These are phyloP conservation scores for Pseudodiploospora longispora DNA, from an alignment of 2,329 filamentous ascomycete genomes.

Conservation along the genomic window DNA sequence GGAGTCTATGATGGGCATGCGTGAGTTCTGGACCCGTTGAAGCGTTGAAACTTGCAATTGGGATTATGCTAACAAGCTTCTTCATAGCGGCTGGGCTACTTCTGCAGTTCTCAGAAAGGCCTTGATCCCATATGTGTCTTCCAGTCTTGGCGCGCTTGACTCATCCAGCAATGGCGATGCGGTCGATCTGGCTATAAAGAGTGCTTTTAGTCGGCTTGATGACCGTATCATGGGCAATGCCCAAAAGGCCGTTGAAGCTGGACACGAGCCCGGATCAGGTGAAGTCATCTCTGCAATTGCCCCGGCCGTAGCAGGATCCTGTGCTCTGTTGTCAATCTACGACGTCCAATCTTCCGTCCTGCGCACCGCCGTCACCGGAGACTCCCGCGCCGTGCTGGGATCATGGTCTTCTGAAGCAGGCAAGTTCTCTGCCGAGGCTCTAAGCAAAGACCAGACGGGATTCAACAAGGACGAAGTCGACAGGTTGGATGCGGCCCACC, in stretches of 20 bases:
- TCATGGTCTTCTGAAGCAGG: constrained; percentile 29
- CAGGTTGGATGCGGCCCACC: constrained; percentile 50
- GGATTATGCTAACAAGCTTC: not conserved
- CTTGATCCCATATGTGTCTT: constrained; percentile 35
- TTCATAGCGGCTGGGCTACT: constrained; percentile 33
- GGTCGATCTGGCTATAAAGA: constrained; percentile 47
- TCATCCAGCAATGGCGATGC: constrained; percentile 31
- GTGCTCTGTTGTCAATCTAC: constrained; percentile 55
- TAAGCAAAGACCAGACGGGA: constrained; percentile 60
- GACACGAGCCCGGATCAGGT: constrained; percentile 19
- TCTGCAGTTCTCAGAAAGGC: constrained; percentile 29
- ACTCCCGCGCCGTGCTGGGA: constrained; percentile 59
- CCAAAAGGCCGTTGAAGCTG: constrained; percentile 20
- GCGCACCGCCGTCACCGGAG: constrained; percentile 58
- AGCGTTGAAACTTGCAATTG: not conserved
- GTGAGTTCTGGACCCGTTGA: constrained; percentile 19
- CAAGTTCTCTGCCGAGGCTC: constrained; percentile 42
- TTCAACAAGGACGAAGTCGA: constrained; percentile 50
- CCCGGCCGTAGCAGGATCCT: constrained; percentile 44
- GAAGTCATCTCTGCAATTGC: constrained; percentile 24
- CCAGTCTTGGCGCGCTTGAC: constrained; percentile 23
- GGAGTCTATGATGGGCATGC: constrained; percentile 44
- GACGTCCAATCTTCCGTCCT: constrained; percentile 45
- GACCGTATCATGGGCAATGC: constrained; percentile 42
- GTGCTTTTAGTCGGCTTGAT: constrained; percentile 49